Base-by-base conservation (phyloP, 352 stramenopile species). In the Aphanomyces cochlioides region DNA sequence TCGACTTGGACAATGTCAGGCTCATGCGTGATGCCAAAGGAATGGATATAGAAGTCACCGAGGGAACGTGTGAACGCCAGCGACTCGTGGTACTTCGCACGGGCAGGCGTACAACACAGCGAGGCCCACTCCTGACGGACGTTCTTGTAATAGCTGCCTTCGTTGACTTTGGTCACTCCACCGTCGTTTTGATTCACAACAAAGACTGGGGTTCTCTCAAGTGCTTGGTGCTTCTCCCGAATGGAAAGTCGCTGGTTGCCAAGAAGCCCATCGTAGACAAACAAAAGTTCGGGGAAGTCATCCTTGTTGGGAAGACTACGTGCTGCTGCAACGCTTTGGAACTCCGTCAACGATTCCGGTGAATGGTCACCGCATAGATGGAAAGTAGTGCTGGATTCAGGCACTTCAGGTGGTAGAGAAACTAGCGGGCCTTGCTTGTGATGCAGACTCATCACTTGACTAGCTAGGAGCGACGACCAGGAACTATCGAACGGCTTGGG, bases 51-150 rank as follows among this genome's bases (percentile, higher is more conserved):
- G 56, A 96, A 88, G 60, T 96, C 89, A 1, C 89, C 89, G 3
- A 96, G 75, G 15, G 86, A 95, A 0, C 90, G 82, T 19, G 90
- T 97, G 72, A 96, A 97, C 6, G 90, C 90, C 5, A 97, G 71
- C 0, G 87, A 84, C 38, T 97, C 89, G 2, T 90, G 83, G 43
- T 88, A 96, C 5, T 78, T 71, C 5, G 86, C 79, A 6, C 79
- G 78, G 1, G 76, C 58, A 1, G 90, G 89, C 5, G 89, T 93
- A 5, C 81, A 79, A 28, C 95, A 85, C 4, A 96, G 79, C 17
- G 85, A 92, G 1, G 89, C 90, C 88, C 88, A 96, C 73, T 97
- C 89, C n/a, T 96, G 83, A 39, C 90, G 81, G n/a, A 96, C 88
- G 73, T 96, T 96, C 75, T 96, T 96, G 73, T 83, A 92, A 75